phyloP scores from a whole-genome alignment of 2,329 filamentous ascomycete species.

The Beauveria australis region DNA sequence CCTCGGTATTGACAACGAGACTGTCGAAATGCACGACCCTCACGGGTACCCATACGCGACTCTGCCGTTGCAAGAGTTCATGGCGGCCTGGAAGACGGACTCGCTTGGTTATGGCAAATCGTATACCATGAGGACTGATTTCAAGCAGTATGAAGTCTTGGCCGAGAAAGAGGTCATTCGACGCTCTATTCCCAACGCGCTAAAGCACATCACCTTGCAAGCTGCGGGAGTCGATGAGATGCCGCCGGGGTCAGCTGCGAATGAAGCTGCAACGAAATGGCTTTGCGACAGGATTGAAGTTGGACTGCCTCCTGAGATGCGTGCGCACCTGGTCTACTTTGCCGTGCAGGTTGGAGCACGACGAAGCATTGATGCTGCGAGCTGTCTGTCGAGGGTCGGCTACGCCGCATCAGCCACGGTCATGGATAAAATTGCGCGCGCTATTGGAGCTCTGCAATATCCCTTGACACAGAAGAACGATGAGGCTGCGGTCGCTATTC shows the following conservation, averaged over 20 bases:
- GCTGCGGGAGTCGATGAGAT: slow-evolving; percentile 6
- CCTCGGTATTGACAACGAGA: slow-evolving; percentile 3
- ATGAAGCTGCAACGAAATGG: slow-evolving; percentile 9
- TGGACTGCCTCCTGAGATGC: not conserved
- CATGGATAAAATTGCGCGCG: slow-evolving; percentile 11
- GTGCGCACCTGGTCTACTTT: slow-evolving; percentile 11
- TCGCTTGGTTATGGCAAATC: slow-evolving; percentile 14
- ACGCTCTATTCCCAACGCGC: slow-evolving; percentile 10
- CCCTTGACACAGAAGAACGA: slow-evolving; percentile 11
- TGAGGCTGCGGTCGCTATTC: slow-evolving; percentile 3
- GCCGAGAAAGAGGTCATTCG: slow-evolving; percentile 14
- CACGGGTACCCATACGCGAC: slow-evolving; percentile 14
- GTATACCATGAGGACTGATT: slow-evolving; percentile 15
- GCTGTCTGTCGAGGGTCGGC: slow-evolving; percentile 13
- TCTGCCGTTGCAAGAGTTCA: slow-evolving; percentile 12
- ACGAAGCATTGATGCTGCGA: slow-evolving; percentile 13
- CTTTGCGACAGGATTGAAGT: slow-evolving; percentile 12
- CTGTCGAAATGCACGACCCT: slow-evolving; percentile 14
- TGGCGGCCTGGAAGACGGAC: slow-evolving; percentile 14
- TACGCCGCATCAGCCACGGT: slow-evolving; percentile 4
- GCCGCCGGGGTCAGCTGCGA: slow-evolving; percentile 13
- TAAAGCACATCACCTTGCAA: slow-evolving; percentile 9
- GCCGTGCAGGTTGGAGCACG: slow-evolving; percentile 13
- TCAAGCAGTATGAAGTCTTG: slow-evolving; percentile 7
- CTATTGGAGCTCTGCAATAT: slow-evolving; percentile 14